A percentile compares a stretch with the other conserved stretches of the same genome.
These are phyloP conservation scores for Hansenula anomala DNA, from an alignment of 1,139 yeast genomes.

Conservation along the genomic window DNA sequence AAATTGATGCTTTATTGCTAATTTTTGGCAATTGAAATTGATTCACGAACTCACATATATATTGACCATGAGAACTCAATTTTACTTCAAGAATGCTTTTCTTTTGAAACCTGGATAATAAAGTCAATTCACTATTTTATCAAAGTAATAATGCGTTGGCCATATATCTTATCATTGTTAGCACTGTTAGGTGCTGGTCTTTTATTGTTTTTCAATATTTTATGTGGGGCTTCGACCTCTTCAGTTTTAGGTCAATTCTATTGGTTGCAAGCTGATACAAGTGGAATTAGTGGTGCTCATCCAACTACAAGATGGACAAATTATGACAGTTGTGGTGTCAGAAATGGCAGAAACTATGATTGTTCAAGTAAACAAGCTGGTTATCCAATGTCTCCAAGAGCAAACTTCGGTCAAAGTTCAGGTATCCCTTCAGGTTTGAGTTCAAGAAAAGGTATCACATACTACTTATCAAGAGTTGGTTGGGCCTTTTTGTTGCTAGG, in stretches of 20 bases:
- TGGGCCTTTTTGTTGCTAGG: constrained; percentile 66
- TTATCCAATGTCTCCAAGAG: constrained; percentile 61
- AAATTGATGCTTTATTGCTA: background rate
- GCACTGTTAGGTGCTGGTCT: constrained; percentile 35
- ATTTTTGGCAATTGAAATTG: background rate
- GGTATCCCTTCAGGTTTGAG: constrained; percentile 47
- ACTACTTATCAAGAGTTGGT: constrained; percentile 60
- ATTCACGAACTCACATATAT: background rate
- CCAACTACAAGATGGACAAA: constrained; percentile 64
- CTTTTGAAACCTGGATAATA: background rate
- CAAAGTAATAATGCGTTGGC: constrained; percentile 20
- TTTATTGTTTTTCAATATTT: constrained; percentile 54
- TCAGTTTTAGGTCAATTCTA: constrained; percentile 53
- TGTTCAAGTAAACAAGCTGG: constrained; percentile 52
- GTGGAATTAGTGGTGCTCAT: constrained; percentile 45
- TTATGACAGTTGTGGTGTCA: constrained; percentile 56
- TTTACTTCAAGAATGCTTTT: background rate
- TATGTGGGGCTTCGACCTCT: constrained; percentile 52
- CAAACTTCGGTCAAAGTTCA: constrained; percentile 41
- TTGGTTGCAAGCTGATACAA: constrained; percentile 69
- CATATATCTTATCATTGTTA: constrained; percentile 22
- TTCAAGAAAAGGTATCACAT: constrained; percentile 44
- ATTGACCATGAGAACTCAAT: background rate
- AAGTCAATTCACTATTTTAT: background rate
- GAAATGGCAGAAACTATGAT: constrained; percentile 31